A percentile compares a stretch with the other conserved stretches of the same genome.
Conservation (phyloP, 2,329 filamentous ascomycete genomes). For the Nigrospora osmanthi region DNA sequence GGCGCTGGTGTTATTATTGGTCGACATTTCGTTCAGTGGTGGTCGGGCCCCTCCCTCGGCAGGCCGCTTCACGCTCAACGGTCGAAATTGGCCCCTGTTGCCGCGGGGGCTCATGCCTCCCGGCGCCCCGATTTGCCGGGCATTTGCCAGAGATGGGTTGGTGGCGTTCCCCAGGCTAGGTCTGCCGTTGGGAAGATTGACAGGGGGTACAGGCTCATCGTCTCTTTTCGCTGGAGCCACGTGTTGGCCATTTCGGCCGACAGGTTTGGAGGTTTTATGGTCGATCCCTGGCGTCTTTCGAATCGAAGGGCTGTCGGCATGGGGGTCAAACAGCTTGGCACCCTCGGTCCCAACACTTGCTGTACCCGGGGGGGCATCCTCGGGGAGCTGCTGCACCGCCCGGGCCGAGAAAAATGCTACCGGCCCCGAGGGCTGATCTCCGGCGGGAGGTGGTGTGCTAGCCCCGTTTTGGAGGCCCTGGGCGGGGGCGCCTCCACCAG, state of each 20-base stretch:
- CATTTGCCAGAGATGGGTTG: constrained; percentile 46
- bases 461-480: constrained; percentile 8
- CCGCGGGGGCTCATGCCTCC: constrained; percentile 46
- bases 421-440: constrained; percentile 25
- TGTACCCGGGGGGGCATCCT: constrained; percentile 33
- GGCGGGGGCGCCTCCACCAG: constrained; percentile 2
- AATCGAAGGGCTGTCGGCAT: constrained; percentile 74
- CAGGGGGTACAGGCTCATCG: constrained; percentile 12
- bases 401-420: constrained; percentile 66
- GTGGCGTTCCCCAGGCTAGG: constrained; percentile 30
- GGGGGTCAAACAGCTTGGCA: constrained; percentile 60
- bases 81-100: constrained; percentile 51
- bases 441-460: constrained; percentile 21
- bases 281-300: constrained; percentile 84
- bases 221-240: constrained; percentile 30
- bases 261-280: constrained; percentile 66
- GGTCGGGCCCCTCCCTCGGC: constrained; percentile 24
- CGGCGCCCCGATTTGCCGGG: constrained; percentile 53
- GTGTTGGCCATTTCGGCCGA: constrained; percentile 51
- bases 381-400: constrained; percentile 50
- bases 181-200: not conserved
- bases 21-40: constrained; percentile 42
- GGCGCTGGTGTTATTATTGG: constrained; percentile 26
- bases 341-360: constrained; percentile 33
- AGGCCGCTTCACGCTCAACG: constrained; percentile 50